phyloP scores from a whole-genome alignment of 257 asterid species.

The Cruciata laevipes region DNA sequence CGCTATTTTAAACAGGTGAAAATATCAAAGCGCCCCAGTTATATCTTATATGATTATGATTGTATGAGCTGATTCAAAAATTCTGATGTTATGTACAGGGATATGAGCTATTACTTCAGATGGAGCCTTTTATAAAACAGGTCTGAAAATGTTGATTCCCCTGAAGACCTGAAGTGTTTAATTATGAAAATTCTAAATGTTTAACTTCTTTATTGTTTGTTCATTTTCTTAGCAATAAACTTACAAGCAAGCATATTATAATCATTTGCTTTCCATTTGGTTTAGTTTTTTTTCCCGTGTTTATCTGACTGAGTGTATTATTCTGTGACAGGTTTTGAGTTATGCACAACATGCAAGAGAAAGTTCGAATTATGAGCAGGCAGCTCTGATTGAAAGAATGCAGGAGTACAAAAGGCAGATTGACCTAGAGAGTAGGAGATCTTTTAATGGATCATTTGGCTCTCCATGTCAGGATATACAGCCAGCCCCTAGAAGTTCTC shows the following conservation, averaged over 20 bases:
- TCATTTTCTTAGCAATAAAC: background rate
- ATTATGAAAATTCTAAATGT: background rate
- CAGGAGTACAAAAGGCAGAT: conserved; percentile 93
- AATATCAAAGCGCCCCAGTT: conserved; percentile 8
- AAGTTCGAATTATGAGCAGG: conserved; percentile 93
- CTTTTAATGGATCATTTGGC: conserved; percentile 75
- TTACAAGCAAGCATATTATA: background rate
- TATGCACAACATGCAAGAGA: conserved; percentile 96
- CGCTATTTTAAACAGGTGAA: conserved; percentile 72
- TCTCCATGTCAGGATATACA: conserved; percentile 98
- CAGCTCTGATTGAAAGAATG: conserved; percentile 97
- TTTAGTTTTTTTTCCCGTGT: background rate
- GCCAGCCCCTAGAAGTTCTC: conserved; percentile 91
- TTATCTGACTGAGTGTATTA: background rate
- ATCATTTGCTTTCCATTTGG: background rate
- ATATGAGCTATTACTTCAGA: conserved; percentile 79
- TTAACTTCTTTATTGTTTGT: background rate
- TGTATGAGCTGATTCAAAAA: conserved; percentile 20
- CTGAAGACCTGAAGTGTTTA: background rate
- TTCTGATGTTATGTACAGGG: conserved; percentile 46
- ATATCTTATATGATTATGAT: conserved; percentile 5
- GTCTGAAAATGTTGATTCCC: conserved; percentile 24
- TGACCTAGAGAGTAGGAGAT: conserved; percentile 88
- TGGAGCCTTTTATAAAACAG: conserved; percentile 95
- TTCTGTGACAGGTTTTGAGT: conserved; percentile 67